Evolutionary conservation across 148 eudicot species (phyloP), one percentile per base, ranked within the genome.

Genomic region (Rhododendron molle): DNA sequence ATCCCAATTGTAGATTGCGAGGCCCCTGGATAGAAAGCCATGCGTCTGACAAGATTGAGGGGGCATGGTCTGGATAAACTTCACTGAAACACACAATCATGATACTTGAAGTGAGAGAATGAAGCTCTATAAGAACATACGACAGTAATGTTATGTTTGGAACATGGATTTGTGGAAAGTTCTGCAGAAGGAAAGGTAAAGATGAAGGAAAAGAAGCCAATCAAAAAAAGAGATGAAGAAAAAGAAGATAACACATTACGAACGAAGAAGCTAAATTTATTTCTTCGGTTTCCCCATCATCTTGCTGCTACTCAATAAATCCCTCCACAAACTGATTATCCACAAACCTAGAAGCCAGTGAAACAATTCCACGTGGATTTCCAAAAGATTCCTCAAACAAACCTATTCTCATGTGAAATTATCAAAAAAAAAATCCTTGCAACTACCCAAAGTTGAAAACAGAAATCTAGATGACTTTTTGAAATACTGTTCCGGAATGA

Each of bases 41-140:
- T n/a, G 94, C 99, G 87, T 95, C 98, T 77, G 99, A 97, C 81
- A 97, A 90, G 79, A 97, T 93, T 47, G 98, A 94, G 7, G 99
- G 98, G 76, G 98, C 87, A 50, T 90, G 79, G 30, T 89, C 92
- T 14, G 89, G 92, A 85, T 89, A 94, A 56, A 86, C 90, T 88
- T 94, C 95, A 69, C 98, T 95, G 91, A 60, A 85, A 83, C 40
- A 80, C 77, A 78, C 9, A 28, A 60, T 54, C 83, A 79, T 5
- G 79, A 79, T 32, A 78, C n/a, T 43, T 26, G 21, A 30, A 34
- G 26, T 71, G n/a, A 52, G 30, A 13, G 10, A 32, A 47, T 80
- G 78, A 32, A 71, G 36, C 44, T 80, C 34, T 26, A 46, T 13
- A 32, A 18, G 52, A 69, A 36, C 30, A 28, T 21, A 79, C 15